These are phyloP conservation scores for Massarina eburnea DNA, from an alignment of 2,329 filamentous ascomycete genomes.

Conservation along the genomic window DNA sequence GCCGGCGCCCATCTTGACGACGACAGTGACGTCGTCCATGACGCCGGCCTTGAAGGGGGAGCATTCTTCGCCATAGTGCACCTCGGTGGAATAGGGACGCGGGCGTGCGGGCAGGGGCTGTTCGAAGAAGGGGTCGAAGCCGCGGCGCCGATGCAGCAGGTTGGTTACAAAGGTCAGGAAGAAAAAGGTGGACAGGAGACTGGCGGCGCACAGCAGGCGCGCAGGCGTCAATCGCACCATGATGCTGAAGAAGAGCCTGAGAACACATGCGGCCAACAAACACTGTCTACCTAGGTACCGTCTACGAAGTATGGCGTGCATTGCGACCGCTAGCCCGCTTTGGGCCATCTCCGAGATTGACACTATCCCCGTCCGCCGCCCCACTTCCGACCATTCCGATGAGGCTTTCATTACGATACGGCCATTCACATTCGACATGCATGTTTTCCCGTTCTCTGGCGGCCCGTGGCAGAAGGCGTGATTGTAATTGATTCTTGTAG, in stretches of 20 bases:
- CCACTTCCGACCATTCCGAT: too few species aligned
- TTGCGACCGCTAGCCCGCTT: not conserved
- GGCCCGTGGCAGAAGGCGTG: too few species aligned
- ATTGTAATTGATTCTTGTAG: too few species aligned
- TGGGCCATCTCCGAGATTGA: not conserved
- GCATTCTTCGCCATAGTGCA: conserved; percentile 34
- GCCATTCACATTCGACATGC: too few species aligned
- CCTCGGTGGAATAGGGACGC: conserved; percentile 19
- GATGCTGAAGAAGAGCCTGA: conserved; percentile 12
- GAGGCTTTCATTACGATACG: too few species aligned
- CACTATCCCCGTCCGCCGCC: too few species aligned
- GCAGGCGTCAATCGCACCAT: conserved; percentile 41
- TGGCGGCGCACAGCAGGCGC: conserved; percentile 35
- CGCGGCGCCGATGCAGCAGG: conserved; percentile 29
- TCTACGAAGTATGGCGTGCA: not conserved
- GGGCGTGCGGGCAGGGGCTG: conserved; percentile 22
- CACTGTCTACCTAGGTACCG: too few species aligned
- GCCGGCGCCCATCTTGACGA: conserved; percentile 61
- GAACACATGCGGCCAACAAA: not conserved
- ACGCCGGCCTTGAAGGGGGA: conserved; percentile 34
- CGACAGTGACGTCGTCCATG: conserved; percentile 54
- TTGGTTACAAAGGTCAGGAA: conserved; percentile 22
- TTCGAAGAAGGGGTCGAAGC: conserved; percentile 34
- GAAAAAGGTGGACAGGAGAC: conserved; percentile 25
- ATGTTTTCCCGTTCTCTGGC: too few species aligned